Percentiles rank a stretch among this genome's conserved stretches.
These are phyloP conservation scores for Chiua sp. DNA, from an alignment of 1,284 basidiomycete genomes.

Conservation along the genomic window DNA sequence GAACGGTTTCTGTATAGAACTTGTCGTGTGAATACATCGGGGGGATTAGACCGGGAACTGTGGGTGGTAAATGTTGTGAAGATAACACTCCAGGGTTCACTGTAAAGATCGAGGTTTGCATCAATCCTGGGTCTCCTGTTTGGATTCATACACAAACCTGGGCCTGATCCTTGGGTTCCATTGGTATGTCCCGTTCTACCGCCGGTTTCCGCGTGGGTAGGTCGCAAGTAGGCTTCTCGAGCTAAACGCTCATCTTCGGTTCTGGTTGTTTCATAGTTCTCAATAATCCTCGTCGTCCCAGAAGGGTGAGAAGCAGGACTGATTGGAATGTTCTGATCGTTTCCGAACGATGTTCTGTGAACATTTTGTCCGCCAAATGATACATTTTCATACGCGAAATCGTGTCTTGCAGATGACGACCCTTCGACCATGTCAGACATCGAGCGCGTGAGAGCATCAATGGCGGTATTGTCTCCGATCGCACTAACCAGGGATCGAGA, in stretches of 20 bases:
- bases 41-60: constrained; percentile 1
- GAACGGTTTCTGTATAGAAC: not conserved
- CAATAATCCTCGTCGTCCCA: constrained; percentile 1
- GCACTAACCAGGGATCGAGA: constrained; percentile 1
- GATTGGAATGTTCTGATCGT: constrained; percentile 2
- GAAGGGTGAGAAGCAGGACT: constrained; percentile 11
- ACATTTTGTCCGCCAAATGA: constrained; percentile 3
- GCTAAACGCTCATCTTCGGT: not conserved
- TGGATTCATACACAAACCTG: constrained; percentile 19
- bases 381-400: constrained; percentile 6
- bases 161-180: constrained; percentile 23
- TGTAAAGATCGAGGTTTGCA: constrained; percentile 2
- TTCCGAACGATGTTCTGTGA: constrained; percentile 3
- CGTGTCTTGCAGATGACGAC: not conserved
- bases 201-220: constrained; percentile 12
- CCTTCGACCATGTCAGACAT: constrained; percentile 13
- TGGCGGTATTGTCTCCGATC: not conserved
- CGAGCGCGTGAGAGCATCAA: constrained; percentile 13
- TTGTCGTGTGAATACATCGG: constrained; percentile 12
- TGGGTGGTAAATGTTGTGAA: constrained; percentile 3
- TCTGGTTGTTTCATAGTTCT: constrained; percentile 7
- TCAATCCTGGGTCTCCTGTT: constrained; percentile 3
- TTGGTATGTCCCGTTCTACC: constrained; percentile 3
- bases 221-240: constrained; percentile 10
- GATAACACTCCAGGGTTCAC: constrained; percentile 7